These are phyloP conservation scores for Neurospora discreta DNA, from an alignment of 495 filamentous ascomycete genomes.

Conservation along the genomic window DNA sequence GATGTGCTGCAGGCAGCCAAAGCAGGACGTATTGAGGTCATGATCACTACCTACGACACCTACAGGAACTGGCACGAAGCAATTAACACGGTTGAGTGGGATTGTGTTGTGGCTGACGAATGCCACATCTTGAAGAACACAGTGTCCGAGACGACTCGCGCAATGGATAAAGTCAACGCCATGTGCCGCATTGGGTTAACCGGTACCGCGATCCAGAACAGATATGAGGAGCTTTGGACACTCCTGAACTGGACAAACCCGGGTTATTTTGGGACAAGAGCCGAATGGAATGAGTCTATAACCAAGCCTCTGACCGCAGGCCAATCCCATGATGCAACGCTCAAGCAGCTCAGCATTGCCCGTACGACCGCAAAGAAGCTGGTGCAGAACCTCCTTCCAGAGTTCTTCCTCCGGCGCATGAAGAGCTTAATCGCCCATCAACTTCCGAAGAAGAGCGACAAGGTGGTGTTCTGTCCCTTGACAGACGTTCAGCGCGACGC, in stretches of 20 bases:
- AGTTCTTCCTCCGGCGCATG: constrained; percentile 87
- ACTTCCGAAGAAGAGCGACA: constrained; percentile 90
- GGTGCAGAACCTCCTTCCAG: constrained; percentile 77
- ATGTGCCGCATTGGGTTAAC: constrained; percentile 90
- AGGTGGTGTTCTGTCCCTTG: constrained; percentile 88
- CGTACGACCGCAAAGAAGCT: constrained; percentile 77
- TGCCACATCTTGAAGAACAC: constrained; percentile 86
- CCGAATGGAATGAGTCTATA: constrained; percentile 68
- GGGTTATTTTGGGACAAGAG: constrained; percentile 67
- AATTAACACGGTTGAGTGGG: constrained; percentile 84
- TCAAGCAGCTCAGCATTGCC: constrained; percentile 67
- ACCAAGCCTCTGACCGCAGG: constrained; percentile 71
- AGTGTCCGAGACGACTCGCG: constrained; percentile 62
- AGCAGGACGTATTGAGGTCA: constrained; percentile 68
- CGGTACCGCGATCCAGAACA: constrained; percentile 95
- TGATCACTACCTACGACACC: constrained; percentile 89
- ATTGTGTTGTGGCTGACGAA: constrained; percentile 94
- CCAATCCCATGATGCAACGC: constrained; percentile 83
- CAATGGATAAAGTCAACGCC: constrained; percentile 87
- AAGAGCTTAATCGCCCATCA: constrained; percentile 89
- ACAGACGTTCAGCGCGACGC: constrained; percentile 74
- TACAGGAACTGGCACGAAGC: constrained; percentile 65
- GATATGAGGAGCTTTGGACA: constrained; percentile 96
- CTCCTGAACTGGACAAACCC: constrained; percentile 96
- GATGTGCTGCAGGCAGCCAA: constrained; percentile 61